Conservation (phyloP, 352 stramenopile species). For the Phytopythium helicoides region DNA sequence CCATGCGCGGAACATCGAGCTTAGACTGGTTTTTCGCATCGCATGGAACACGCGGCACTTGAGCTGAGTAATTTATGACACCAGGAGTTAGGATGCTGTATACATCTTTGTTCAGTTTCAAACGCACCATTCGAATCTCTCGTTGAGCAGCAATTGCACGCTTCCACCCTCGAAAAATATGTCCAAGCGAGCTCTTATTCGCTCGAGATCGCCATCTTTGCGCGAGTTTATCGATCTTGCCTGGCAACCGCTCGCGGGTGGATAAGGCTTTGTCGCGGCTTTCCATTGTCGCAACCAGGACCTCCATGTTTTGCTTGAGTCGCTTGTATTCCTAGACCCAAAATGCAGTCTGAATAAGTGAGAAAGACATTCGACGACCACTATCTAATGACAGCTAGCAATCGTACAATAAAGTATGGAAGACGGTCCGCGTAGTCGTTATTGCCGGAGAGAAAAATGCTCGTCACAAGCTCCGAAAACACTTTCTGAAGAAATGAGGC, state of each 20-base stretch:
- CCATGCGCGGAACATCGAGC: slow-evolving; percentile 67
- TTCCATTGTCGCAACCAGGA: slow-evolving; percentile 45
- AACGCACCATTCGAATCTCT: slow-evolving; percentile 38
- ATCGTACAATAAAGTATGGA: slow-evolving; percentile 56
- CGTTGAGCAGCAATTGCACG: slow-evolving; percentile 31
- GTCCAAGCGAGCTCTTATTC: slow-evolving; percentile 15
- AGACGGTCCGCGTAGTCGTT: slow-evolving; percentile 35
- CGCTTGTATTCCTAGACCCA: slow-evolving; percentile 55
- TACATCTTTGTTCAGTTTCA: neutral
- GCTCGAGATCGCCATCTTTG: slow-evolving; percentile 9
- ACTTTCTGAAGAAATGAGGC: slow-evolving; percentile 47
- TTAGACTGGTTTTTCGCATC: slow-evolving; percentile 48
- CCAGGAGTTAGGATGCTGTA: neutral
- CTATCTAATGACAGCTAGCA: neutral
- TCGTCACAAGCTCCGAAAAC: slow-evolving; percentile 41
- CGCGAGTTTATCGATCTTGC: slow-evolving; percentile 43
- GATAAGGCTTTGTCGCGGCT: slow-evolving; percentile 44
- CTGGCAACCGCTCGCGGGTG: slow-evolving; percentile 37
- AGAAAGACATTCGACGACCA: neutral
- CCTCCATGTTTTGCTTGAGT: slow-evolving; percentile 42
- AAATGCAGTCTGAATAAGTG: neutral
- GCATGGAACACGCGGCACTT: slow-evolving; percentile 63
- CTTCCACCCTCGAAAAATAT: slow-evolving; percentile 55
- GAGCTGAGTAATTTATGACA: slow-evolving; percentile 39
- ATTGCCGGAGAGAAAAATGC: slow-evolving; percentile 46